phyloP scores from a whole-genome alignment of 495 filamentous ascomycete genomes.

The Penicillium macrosclerotiorum region DNA sequence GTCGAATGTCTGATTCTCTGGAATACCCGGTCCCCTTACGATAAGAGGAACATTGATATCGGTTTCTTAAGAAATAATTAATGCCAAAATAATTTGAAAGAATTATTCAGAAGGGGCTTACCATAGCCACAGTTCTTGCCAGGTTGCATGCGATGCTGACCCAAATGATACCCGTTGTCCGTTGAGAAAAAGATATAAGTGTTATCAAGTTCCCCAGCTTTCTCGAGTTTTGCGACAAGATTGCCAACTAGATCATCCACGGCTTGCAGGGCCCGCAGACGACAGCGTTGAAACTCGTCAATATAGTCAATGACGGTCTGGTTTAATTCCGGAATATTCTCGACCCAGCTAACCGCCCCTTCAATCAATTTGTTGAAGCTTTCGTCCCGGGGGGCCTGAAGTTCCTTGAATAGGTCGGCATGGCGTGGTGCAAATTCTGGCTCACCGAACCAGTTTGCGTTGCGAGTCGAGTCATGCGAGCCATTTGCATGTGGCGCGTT shows the following conservation, averaged over 20 bases:
- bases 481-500: conserved; percentile 57
- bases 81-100: conserved; percentile 7
- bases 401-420: conserved; percentile 28
- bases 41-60: conserved; percentile 66
- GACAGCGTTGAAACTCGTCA: conserved; percentile 60
- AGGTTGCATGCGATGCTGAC: conserved; percentile 65
- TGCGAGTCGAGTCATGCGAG: conserved; percentile 7
- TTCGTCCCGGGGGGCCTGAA: conserved; percentile 25
- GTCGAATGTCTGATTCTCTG: conserved; percentile 39
- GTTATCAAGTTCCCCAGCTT: conserved; percentile 55
- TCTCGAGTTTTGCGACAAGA: conserved; percentile 48
- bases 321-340: conserved; percentile 44
- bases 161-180: conserved; percentile 69
- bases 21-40: conserved; percentile 58
- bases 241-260: conserved; percentile 67
- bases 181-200: conserved; percentile 67
- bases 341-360: conserved; percentile 57
- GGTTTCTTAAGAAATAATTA: conserved; percentile 42
- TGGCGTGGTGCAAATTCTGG: conserved; percentile 31
- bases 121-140: conserved; percentile 69
- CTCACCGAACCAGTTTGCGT: conserved; percentile 24
- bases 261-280: conserved; percentile 58
- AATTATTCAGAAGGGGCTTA: conserved; percentile 55
- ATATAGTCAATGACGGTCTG: conserved; percentile 57
- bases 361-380: conserved; percentile 40